phyloP scores from a whole-genome alignment of 371 early-diverging fungal genomes.

The Mucor sp. region DNA sequence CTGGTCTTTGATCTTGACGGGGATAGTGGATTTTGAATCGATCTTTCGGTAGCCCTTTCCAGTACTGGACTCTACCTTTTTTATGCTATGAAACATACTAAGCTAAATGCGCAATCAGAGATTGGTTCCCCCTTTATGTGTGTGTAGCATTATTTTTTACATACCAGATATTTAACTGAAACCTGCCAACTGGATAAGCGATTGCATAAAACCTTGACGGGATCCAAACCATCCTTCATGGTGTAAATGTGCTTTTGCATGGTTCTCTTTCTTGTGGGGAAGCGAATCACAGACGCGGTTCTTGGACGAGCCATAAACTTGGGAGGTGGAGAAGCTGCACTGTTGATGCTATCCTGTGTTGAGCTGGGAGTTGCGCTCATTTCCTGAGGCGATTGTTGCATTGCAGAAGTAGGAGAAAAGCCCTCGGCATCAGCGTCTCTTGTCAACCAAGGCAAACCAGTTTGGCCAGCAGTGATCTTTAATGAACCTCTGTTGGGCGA shows the following conservation, averaged over 20 bases:
- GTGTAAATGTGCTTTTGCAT: slow-evolving; percentile 26
- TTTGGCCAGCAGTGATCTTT: slow-evolving; percentile 21
- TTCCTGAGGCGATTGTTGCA: slow-evolving; percentile 4
- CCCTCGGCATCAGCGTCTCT: slow-evolving; percentile 18
- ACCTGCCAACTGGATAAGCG: slow-evolving; percentile 17
- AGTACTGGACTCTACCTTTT: slow-evolving; percentile 18
- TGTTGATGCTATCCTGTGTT: background rate
- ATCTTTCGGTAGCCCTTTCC: slow-evolving; percentile 26
- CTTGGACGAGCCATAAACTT: slow-evolving; percentile 20
- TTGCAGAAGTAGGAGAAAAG: background rate
- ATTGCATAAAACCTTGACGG: slow-evolving; percentile 19
- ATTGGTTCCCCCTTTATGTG: slow-evolving; percentile 2
- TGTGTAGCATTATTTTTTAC: background rate
- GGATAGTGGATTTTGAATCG: slow-evolving; percentile 18
- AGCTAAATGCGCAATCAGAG: slow-evolving; percentile 1
- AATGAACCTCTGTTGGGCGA: slow-evolving; percentile 43
- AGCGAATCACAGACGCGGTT: slow-evolving; percentile 10
- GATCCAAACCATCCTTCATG: slow-evolving; percentile 28
- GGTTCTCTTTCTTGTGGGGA: slow-evolving; percentile 26
- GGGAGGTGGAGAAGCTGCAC: slow-evolving; percentile 14
- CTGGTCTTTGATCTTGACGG: slow-evolving; percentile 19
- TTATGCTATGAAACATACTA: slow-evolving; percentile 24
- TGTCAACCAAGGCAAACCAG: slow-evolving; percentile 25
- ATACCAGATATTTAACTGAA: slow-evolving; percentile 28
- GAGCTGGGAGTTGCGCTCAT: background rate